Base-by-base conservation (phyloP, 768 basidiomycete species). In the Rhodotorula sphaerocarpa region DNA sequence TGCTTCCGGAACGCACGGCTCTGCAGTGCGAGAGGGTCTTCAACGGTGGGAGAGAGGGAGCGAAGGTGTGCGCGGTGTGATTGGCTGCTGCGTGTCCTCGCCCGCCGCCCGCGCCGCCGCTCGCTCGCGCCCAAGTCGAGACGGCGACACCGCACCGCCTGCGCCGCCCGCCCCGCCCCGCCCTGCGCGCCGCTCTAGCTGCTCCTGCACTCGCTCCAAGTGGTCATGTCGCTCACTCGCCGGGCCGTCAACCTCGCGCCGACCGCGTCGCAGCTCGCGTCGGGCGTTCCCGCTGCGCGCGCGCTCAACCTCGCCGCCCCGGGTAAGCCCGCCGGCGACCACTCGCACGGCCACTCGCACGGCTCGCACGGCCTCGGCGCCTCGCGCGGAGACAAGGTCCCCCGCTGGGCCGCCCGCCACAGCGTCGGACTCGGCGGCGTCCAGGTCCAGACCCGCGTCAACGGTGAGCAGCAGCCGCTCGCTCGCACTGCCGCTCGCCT, bases 191-290 rank as follows among this genome's bases (percentile, higher is more conserved):
- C 43, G 39, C 55, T 21, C 34, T 36, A 15, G 23, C 39, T 31
- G 20, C 52, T 30, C 16, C 55, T 25, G 15, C 42, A 6, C 42
- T 0, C 46, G 20, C 33, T 65, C 34, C 57, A 16, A 50, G 20
- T n/a, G n/a, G n/a, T n/a, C 25, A 7, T 28, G 30, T 43, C 60
- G 25, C 33, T 61, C 39, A 39, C 57, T 23, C 59, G 63, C 61
- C 89, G 84, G 78, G 85, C 86, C 67, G 79, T 89, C 72, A 88
- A 83, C 76, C 78, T 93, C 67, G 76, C 86, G 39, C 88, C 90
- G 61, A 88, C 89, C 39, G 83, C 88, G 68, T 83, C 87, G 73
- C 79, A 83, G 10, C 82, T 88, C 61, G 80, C 90, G 47, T 84
- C 82, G 39, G 92, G 92, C 63, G 80, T 90, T 20, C 92, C 92